Evolutionary conservation across 768 basidiomycete species (phyloP).

Genomic region (Russula emetica): DNA sequence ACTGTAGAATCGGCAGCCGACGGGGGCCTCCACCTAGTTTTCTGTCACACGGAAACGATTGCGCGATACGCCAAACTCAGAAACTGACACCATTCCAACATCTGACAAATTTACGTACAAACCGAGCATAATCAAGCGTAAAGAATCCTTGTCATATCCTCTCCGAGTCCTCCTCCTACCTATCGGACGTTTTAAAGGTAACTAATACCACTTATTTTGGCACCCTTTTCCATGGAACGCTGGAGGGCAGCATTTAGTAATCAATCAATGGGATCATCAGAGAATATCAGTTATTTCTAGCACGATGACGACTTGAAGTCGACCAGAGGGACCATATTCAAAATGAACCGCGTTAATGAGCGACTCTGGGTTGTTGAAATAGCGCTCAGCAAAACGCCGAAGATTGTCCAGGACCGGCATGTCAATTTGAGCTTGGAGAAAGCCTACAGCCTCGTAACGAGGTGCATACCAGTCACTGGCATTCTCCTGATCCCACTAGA

Average conservation of each 20-base stretch:
- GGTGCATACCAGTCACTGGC: neutral
- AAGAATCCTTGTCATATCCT: too few species aligned
- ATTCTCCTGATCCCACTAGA: neutral
- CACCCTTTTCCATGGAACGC: neutral
- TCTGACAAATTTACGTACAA: neutral
- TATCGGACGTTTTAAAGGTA: too few species aligned
- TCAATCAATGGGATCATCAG: neutral
- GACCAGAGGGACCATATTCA: neutral
- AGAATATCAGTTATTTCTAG: slow-evolving; percentile 1
- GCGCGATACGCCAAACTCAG: neutral
- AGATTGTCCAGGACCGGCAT: neutral
- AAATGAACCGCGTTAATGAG: neutral
- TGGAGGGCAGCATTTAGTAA: neutral
- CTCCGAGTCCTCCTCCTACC: too few species aligned
- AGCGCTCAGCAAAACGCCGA: neutral
- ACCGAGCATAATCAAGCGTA: too few species aligned
- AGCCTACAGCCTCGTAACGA: neutral
- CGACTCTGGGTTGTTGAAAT: slow-evolving; percentile 3
- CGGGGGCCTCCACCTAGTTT: too few species aligned
- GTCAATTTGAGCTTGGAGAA: neutral
- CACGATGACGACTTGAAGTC: neutral
- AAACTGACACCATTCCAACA: too few species aligned
- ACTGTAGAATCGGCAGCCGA: too few species aligned
- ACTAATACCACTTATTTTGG: neutral
- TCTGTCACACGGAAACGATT: neutral